phyloP scores from a whole-genome alignment of 1,284 basidiomycete genomes.

The Pterulicium gracile region DNA sequence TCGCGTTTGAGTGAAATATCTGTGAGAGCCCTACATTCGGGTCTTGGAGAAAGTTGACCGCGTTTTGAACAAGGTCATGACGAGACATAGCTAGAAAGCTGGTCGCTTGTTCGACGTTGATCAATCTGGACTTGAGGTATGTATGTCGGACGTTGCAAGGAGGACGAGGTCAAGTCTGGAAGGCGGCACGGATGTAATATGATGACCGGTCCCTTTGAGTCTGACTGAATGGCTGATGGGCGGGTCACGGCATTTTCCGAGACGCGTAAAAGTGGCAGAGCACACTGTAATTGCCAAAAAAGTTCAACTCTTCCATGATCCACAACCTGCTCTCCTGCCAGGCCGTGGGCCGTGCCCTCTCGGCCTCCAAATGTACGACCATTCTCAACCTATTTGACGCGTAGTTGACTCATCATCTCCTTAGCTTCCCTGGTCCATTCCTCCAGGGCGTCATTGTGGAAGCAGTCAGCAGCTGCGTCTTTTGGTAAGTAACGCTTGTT shows the following conservation, averaged over 20 bases:
- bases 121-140: background rate
- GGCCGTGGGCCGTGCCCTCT: conserved; percentile 37
- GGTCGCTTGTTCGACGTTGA: too few relatives aligned
- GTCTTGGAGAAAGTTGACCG: conserved; percentile 73
- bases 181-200: too few relatives aligned
- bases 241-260: conserved; percentile 12
- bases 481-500: conserved; percentile 15
- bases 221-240: too few relatives aligned
- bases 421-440: conserved; percentile 26
- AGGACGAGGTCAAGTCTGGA: too few relatives aligned
- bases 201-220: too few relatives aligned
- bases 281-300: conserved; percentile 10
- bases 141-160: too few relatives aligned
- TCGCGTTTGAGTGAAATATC: conserved; percentile 6
- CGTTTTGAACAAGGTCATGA: conserved; percentile 69
- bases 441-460: conserved; percentile 16
- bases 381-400: conserved; percentile 2
- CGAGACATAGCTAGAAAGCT: conserved; percentile 32
- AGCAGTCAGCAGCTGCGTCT: background rate
- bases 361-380: conserved; percentile 35
- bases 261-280: conserved; percentile 11
- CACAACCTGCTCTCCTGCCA: conserved; percentile 41
- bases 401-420: conserved; percentile 10
- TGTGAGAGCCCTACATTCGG: conserved; percentile 58
- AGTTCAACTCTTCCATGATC: conserved; percentile 21